Base-by-base conservation (phyloP, 1,284 basidiomycete species). In the Trichosporon ovoides region DNA sequence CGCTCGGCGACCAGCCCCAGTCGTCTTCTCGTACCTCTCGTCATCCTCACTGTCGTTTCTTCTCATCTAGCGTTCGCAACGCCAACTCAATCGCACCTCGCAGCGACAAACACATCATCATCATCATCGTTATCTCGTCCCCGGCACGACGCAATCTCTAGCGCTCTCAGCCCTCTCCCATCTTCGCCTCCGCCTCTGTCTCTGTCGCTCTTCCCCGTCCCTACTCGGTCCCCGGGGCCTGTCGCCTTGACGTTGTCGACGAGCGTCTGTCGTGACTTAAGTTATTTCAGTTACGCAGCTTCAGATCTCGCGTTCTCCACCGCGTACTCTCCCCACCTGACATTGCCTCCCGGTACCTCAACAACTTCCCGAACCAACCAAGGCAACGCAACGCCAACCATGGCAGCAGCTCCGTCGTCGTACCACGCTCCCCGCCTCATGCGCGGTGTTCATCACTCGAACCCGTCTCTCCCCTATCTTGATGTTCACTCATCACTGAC, bases 1-100 rank as follows among this genome's bases (percentile, higher is more conserved):
- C 28, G 28, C 28, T n/a, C 43, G n/a, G 43, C 28, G 24, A 48
- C 43, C 43, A 48, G 43, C 43, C 43, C 43, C 43, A 48, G 43
- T 24, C 24, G 43, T 31, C 28, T 16, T 48, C 43, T 48, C 43
- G 43, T 48, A 48, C 43, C 28, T 48, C 43, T 48, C 43, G 43
- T 48, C 43, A 48, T 48, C 43, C 28, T 48, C 43, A 16, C 43
- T 9, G 9, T 9, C 9, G 28, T 31, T 31, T 31, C 28, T 31
- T 31, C 28, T 4, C 28, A 31, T 31, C 28, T 31, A 31, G 28
- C 28, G 28, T 4, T 31, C 28, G 9, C 28, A 31, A 4, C 28
- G 28, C 28, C 28, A 31, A 31, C 28, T 31, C 28, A 31, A 31
- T 31, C 28, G 5, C 28, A 31, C 5, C 28, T 31, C 28, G 28